phyloP scores from a whole-genome alignment of 1,139 yeast genomes.

The Debaryomyces sp. region DNA sequence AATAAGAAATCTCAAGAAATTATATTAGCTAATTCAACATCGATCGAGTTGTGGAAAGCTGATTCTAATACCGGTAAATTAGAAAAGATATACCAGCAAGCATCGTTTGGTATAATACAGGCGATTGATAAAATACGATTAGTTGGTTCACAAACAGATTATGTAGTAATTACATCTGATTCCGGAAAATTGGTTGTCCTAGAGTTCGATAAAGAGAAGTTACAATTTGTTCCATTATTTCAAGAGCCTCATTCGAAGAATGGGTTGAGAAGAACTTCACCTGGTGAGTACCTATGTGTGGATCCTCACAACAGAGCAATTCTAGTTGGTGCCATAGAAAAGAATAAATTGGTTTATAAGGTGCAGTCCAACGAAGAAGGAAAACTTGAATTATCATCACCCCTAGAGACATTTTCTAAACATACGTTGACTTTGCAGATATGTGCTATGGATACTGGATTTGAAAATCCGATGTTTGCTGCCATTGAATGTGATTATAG shows the following conservation, averaged over 20 bases:
- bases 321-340: constrained; percentile 72
- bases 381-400: constrained; percentile 60
- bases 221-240: constrained; percentile 50
- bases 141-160: constrained; percentile 57
- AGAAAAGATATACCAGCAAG: constrained; percentile 41
- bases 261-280: constrained; percentile 74
- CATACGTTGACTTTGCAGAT: constrained; percentile 54
- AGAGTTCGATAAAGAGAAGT: constrained; percentile 43
- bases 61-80: constrained; percentile 62
- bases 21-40: constrained; percentile 58
- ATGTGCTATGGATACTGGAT: constrained; percentile 71
- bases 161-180: constrained; percentile 73
- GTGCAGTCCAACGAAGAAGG: constrained; percentile 37
- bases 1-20: constrained; percentile 60
- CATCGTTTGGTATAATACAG: constrained; percentile 64
- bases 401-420: constrained; percentile 66
- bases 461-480: constrained; percentile 82
- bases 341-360: constrained; percentile 64
- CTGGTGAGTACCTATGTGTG: constrained; percentile 74
- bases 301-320: constrained; percentile 78
- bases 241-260: constrained; percentile 76
- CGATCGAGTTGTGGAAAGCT: constrained; percentile 54
- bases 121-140: constrained; percentile 52
- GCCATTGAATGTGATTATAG: constrained; percentile 70
- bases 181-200: constrained; percentile 72